A percentile compares a stretch with the other conserved stretches of the same genome.
Evolutionary conservation across 108 stramenopile genomes (phyloP).

Genomic region (Pelagomonas calceolata): DNA sequence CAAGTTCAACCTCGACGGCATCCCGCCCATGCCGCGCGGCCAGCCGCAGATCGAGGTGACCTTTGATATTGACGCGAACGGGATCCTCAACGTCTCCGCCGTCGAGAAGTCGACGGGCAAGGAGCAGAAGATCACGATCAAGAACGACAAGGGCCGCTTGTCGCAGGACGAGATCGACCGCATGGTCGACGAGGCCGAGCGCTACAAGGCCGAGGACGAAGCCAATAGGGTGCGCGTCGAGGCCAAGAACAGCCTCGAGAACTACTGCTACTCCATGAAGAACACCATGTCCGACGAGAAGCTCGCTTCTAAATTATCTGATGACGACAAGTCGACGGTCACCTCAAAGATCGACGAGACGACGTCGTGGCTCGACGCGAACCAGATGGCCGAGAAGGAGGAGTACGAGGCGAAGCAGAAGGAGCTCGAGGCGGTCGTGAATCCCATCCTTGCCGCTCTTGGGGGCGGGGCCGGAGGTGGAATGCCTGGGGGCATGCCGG

Average conservation of each 20-base stretch:
- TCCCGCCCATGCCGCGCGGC: slow-evolving; percentile 98
- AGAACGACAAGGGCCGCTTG: slow-evolving; percentile 97
- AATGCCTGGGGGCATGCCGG: slow-evolving; percentile 49
- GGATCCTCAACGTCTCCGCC: slow-evolving; percentile 81
- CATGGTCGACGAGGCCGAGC: slow-evolving; percentile 96
- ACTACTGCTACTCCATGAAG: slow-evolving; percentile 91
- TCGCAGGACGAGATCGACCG: slow-evolving; percentile 96
- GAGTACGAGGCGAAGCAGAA: slow-evolving; percentile 97
- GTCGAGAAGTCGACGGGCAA: slow-evolving; percentile 98
- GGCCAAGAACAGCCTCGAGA: slow-evolving; percentile 90
- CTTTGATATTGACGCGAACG: slow-evolving; percentile 94
- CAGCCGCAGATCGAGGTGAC: slow-evolving; percentile 98
- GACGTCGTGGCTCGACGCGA: slow-evolving; percentile 79
- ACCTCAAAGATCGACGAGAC: slow-evolving; percentile 77
- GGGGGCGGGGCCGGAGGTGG: slow-evolving; percentile 49
- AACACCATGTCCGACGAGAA: slow-evolving; percentile 73
- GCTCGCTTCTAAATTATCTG: slow-evolving; percentile 67
- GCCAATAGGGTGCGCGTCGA: slow-evolving; percentile 86
- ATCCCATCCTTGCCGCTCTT: slow-evolving; percentile 80
- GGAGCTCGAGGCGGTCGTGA: slow-evolving; percentile 76
- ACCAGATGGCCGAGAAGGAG: slow-evolving; percentile 89
- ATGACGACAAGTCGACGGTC: slow-evolving; percentile 62
- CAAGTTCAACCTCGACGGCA: slow-evolving; percentile 97
- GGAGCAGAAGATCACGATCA: slow-evolving; percentile 99
- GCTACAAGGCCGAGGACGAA: slow-evolving; percentile 95